Evolutionary conservation across 1,284 basidiomycete genomes (phyloP), one percentile per base, ranked within the genome.

Genomic region (Sporisorium iseilematis-ciliati): DNA sequence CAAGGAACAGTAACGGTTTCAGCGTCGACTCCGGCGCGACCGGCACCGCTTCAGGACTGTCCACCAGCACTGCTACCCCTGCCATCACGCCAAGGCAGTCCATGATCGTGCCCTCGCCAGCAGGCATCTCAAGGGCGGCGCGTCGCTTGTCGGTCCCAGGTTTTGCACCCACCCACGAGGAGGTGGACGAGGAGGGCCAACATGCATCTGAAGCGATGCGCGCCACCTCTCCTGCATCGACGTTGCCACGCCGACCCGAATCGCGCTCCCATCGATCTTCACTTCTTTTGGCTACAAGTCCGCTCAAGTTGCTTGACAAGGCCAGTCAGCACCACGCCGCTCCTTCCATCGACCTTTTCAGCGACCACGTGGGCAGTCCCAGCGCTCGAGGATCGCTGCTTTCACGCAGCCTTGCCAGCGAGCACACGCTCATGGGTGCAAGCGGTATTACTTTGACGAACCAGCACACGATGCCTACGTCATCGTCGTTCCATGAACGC

Each of bases 281-380:
- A 5, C 45, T 71, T 12, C 68, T 65, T 12, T 21, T 68, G 31
- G 67, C 65, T 3, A 66, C 69, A 4, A 75, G 75, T 31, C 75
- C 79, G 20, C 71, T 81, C 57, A 61, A 73, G 26, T 68, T 81
- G 12, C 65, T 81, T 29, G 75, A 77, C 48, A 66, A 69, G 52
- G 58, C 50, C 45, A 75, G 73, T 54, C 64, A 73, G 31, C 73
- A 74, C 40, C 79, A 75, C 25, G 75, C 68, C 20, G 45, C 65
- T 7, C 75, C 79, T 18, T 79, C 77, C 5, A 61, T 79, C 55
- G 74, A 80, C 29, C 59, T 76, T 11, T 75, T 75, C 42, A 59
- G 46, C 50, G 77, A 80, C 18, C 59, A 70, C 23, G 65, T 75
- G 23, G 66, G 65, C 58, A 81, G 78, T 48, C 75, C 76, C 8